Evolutionary conservation across 805 yeast genomes (phyloP), one percentile per base, ranked within the genome.

Genomic region (Candida nanaspora): DNA sequence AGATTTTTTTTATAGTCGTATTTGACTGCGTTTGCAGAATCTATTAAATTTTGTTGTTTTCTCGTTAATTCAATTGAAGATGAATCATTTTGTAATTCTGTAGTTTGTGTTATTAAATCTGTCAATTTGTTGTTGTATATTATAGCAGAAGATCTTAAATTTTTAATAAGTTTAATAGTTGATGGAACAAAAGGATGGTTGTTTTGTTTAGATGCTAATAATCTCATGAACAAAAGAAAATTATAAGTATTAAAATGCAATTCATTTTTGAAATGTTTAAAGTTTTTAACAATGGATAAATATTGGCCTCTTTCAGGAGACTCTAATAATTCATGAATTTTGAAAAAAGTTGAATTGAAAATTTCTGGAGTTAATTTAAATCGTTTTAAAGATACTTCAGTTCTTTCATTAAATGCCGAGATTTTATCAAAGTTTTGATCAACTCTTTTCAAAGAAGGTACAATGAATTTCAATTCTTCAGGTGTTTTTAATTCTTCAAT

Each of bases 401-500:
- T 10, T 29, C n/a, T 27, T 27, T 7, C n/a, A n/a, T n/a, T n/a
- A n/a, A n/a, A n/a, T n/a, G n/a, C n/a, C n/a, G n/a, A n/a, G n/a
- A n/a, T n/a, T n/a, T 16, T 6, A 18, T 16, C 14, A 11, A 8
- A 31, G 19, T 22, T 31, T n/a, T n/a, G 6, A 31, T 31, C 55
- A 7, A 57, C 27, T 16, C 39, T 44, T 7, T 23, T 15, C 13
- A 54, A 23, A 4, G 57, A 43, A 6, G 37, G 26, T 29, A 43
- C 43, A 28, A 56, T 40, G 5, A 36, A 29, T 6, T 44, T 43
- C 9, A 59, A 46, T 45, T 59, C 65, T 6, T 53, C 61, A 4
- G 34, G 31, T 6, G 48, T 29, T 9, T 52, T 5, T 20, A 59
- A 36, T 8, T 49, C 41, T n/a, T 50, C 47, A 33, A 59, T 50